Base-by-base conservation (phyloP, 2,329 filamentous ascomycete genomes). In the Aspergillus sojae region DNA sequence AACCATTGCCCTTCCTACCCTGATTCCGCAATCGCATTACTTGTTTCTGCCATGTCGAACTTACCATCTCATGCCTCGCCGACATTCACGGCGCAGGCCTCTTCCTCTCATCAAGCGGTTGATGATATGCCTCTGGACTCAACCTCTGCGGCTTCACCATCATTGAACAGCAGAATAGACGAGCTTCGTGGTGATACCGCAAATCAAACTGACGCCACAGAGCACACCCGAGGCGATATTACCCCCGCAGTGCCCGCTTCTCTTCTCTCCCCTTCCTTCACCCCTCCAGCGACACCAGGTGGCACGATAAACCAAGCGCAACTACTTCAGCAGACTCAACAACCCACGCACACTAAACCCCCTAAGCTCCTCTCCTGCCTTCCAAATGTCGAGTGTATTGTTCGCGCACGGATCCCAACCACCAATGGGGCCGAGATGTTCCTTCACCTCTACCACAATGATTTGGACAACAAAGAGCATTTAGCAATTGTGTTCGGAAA, bases 361-460 rank as follows among this genome's bases (percentile, higher is more conserved):
- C 92, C 93, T 0, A 89, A 87, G 63, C 83, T 97, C 26, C 86
- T 97, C 7, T 84, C 90, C 68, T 86, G 84, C 16, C 83, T 98
- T 1, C 95, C 94, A 9, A 81, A 91, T 28, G 94, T 99, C n/a
- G 89, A 92, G 76, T 99, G 95, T 81, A 89, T 96, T 68, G 95
- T 98, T 56, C 91, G 95, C 69, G 95, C 95, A 21, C 90, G 95
- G 60, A 99, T 99, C 71, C 95, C 95, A 0, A 98, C 94, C 0
- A 94, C 93, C 2, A 88, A 86, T 0, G 94, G 94, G 4, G 91
- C 93, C 12, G 94, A 99, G 78, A 98, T 99, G 93, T 99, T 96
- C 79, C 80, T 99, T 58, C 94, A 99, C 75, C 83, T 98, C 0
- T 99, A 99, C 80, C 89, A 89, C 67, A 99, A 99, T 79, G 91